A percentile compares a stretch with the other conserved stretches of the same genome.
Evolutionary conservation across 257 asterid species (phyloP).

Genomic region (Rubia yunnanensis): DNA sequence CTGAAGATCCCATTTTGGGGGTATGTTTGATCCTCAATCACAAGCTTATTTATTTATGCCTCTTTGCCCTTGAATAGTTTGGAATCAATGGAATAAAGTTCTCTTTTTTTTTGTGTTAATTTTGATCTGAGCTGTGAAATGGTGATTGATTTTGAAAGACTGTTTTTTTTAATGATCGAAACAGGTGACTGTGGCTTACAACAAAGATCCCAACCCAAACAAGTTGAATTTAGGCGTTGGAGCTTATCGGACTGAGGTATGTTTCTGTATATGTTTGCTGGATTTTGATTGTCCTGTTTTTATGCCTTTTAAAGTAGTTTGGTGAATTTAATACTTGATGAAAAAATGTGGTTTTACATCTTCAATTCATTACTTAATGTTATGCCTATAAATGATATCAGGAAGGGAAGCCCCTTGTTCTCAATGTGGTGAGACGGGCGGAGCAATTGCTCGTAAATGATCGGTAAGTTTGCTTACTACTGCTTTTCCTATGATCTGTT

Average conservation of each 20-base stretch:
- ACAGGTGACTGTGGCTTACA: conserved; percentile 81
- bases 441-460: conserved; percentile 69
- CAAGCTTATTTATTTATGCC: background rate
- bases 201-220: conserved; percentile 60
- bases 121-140: background rate
- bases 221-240: conserved; percentile 81
- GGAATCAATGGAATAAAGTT: background rate
- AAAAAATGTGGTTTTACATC: background rate
- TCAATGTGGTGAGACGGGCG: conserved; percentile 67
- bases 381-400: conserved; percentile 23
- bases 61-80: background rate
- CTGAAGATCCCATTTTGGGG: conserved; percentile 78
- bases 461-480: conserved; percentile 28
- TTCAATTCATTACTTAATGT: background rate
- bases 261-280: conserved; percentile 1
- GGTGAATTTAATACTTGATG: background rate
- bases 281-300: background rate
- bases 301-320: background rate
- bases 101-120: background rate
- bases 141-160: background rate
- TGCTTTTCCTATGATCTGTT: conserved; percentile 5
- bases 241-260: conserved; percentile 81
- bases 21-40: conserved; percentile 20
- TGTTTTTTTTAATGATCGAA: conserved; percentile 9
- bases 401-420: conserved; percentile 89